Evolutionary conservation across 345 rosid genomes (phyloP).

Genomic region (Hibiscus tridactylites): DNA sequence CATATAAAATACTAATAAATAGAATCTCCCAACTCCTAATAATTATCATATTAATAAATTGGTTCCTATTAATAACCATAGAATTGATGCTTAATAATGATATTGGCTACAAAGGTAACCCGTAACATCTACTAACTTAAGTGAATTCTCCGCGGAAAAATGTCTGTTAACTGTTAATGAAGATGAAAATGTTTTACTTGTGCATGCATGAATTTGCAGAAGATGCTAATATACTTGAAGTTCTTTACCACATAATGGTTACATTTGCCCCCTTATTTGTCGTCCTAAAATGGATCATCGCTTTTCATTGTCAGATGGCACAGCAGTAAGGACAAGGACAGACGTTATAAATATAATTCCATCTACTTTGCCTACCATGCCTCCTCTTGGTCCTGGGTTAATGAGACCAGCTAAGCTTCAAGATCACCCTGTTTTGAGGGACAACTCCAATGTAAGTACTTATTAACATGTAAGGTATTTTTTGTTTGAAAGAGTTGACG

Average conservation of each 20-base stretch:
- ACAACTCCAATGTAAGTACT: background rate
- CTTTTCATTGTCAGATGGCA: background rate
- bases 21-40: no score
- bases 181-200: background rate
- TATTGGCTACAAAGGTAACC: no score
- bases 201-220: background rate
- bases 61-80: no score
- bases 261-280: background rate
- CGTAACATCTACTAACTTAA: no score
- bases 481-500: background rate
- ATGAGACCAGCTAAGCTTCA: background rate
- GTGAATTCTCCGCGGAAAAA: background rate
- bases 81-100: no score
- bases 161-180: background rate
- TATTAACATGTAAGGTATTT: background rate
- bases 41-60: no score
- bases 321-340: background rate
- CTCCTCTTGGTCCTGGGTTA: background rate
- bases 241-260: background rate
- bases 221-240: background rate
- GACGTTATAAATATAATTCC: background rate
- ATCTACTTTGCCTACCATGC: background rate
- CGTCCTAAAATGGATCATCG: background rate
- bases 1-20: no score
- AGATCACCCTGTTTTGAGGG: background rate